Percentiles rank a stretch among this genome's conserved stretches.
These are phyloP conservation scores for Pyricularia pennisetigena DNA, from an alignment of 2,329 filamentous ascomycete species.

Conservation along the genomic window DNA sequence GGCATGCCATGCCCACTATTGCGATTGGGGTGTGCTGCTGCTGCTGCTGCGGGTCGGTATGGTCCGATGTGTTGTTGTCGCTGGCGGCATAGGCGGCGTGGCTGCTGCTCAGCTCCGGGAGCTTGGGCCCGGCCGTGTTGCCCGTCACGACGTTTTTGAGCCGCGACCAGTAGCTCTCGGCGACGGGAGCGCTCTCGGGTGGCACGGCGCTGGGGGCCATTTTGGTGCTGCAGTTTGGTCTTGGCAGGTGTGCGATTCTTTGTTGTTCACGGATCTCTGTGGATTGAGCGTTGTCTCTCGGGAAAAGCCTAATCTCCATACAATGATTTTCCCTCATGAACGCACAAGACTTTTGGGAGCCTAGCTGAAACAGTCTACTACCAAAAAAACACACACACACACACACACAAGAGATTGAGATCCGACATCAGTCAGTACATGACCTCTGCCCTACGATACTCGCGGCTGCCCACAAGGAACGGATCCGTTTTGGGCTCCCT, in stretches of 20 bases:
- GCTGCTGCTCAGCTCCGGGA: neutral
- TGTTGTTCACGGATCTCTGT: neutral
- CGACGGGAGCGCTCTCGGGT: neutral
- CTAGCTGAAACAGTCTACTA: neutral
- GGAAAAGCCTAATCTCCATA: neutral
- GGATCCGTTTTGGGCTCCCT: neutral
- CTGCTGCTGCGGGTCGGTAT: neutral
- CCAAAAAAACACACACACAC: too few species aligned
- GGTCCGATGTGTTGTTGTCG: neutral
- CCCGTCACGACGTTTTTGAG: neutral
- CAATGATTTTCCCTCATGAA: neutral
- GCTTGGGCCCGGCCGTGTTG: neutral
- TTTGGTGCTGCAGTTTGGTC: neutral
- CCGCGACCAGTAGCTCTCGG: neutral
- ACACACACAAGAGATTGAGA: too few species aligned
- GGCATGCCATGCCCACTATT: conserved; percentile 21
- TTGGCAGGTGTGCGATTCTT: too few species aligned
- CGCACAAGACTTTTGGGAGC: too few species aligned
- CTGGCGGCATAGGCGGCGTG: neutral
- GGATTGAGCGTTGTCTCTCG: neutral
- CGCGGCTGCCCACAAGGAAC: neutral
- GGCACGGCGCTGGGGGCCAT: neutral
- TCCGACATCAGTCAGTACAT: too few species aligned
- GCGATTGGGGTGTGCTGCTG: conserved; percentile 14
- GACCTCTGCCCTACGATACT: neutral